Evolutionary conservation across 164 flowering plant genomes (phyloP).

Genomic region (Chimonanthus praecox): DNA sequence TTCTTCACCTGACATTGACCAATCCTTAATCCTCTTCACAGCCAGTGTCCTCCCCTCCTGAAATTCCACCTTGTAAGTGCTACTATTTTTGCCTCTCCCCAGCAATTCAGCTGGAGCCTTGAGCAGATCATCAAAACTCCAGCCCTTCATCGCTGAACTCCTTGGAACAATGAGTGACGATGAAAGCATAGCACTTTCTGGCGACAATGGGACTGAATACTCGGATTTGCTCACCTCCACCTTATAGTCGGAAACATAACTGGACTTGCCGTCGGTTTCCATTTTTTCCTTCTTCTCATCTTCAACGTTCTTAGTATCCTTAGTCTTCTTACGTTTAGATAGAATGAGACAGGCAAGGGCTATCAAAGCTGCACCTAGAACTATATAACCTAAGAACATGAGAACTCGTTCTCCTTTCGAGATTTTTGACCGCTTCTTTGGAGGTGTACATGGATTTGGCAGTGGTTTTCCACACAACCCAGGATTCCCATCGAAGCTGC

Average conservation of each 20-base stretch:
- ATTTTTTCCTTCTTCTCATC: conserved; percentile 15
- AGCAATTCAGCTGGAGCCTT: conserved; percentile 68
- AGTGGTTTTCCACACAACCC: conserved; percentile 42
- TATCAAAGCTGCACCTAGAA: conserved; percentile 25
- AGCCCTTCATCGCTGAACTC: conserved; percentile 33
- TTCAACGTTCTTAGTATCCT: conserved; percentile 6
- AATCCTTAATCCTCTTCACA: conserved; percentile 67
- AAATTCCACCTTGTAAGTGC: conserved; percentile 44
- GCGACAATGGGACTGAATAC: conserved; percentile 23
- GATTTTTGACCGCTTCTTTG: conserved; percentile 14
- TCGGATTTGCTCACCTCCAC: conserved; percentile 26
- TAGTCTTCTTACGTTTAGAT: conserved; percentile 12
- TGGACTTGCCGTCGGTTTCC: conserved; percentile 18
- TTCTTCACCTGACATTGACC: conserved; percentile 40
- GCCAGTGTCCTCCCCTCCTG: conserved; percentile 33
- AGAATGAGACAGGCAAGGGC: conserved; percentile 20
- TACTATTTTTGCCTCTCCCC: conserved; percentile 58
- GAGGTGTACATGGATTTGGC: conserved; percentile 22
- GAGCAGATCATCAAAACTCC: conserved; percentile 61
- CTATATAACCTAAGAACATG: conserved; percentile 40
- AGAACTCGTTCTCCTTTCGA: conserved; percentile 20
- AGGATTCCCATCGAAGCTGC: conserved; percentile 36
- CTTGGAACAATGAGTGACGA: conserved; percentile 34
- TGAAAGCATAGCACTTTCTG: conserved; percentile 31
- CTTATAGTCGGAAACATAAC: conserved; percentile 22